Evolutionary conservation across 306 rosid genomes (phyloP).

Genomic region (Psophocarpus tetragonolobus): DNA sequence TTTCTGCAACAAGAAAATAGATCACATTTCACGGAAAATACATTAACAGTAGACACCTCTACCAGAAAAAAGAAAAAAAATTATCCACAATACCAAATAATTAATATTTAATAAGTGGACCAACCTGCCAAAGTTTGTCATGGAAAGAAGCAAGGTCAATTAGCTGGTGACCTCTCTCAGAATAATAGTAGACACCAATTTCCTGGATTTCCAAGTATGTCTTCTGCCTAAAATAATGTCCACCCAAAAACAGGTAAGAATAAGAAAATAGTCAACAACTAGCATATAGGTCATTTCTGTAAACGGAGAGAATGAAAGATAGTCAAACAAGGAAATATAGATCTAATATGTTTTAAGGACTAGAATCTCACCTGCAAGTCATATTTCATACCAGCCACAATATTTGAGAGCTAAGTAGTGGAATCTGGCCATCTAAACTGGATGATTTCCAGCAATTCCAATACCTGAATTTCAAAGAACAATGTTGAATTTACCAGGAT

Average conservation of each 20-base stretch:
- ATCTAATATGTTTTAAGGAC: slow-evolving; percentile 2
- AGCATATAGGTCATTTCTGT: not conserved
- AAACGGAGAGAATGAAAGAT: not conserved
- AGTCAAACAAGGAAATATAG: not conserved
- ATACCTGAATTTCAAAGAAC: slow-evolving; percentile 56
- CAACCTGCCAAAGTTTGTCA: slow-evolving; percentile 95
- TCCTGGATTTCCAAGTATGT: slow-evolving; percentile 71
- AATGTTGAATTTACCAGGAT: not conserved
- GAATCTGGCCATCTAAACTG: slow-evolving; percentile 92
- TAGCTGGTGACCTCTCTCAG: slow-evolving; percentile 94
- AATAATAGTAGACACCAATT: slow-evolving; percentile 82
- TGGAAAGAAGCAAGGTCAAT: slow-evolving; percentile 84
- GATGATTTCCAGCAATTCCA: slow-evolving; percentile 91
- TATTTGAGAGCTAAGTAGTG: slow-evolving; percentile 55
- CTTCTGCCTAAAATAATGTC: slow-evolving; percentile 61
- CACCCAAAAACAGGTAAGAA: slow-evolving; percentile 24
- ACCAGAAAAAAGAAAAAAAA: slow-evolving; percentile 9
- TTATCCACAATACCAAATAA: slow-evolving; percentile 10
- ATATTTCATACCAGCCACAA: slow-evolving; percentile 66
- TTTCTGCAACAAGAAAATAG: slow-evolving; percentile 52
- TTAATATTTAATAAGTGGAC: slow-evolving; percentile 28
- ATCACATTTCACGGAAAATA: slow-evolving; percentile 19
- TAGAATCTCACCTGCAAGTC: slow-evolving; percentile 67
- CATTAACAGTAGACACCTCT: slow-evolving; percentile 10
- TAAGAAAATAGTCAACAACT: slow-evolving; percentile 19